Evolutionary conservation across 208 protist genomes (phyloP), one percentile per base, ranked within the genome.

Genomic region (Wallacemonas collosoma): DNA sequence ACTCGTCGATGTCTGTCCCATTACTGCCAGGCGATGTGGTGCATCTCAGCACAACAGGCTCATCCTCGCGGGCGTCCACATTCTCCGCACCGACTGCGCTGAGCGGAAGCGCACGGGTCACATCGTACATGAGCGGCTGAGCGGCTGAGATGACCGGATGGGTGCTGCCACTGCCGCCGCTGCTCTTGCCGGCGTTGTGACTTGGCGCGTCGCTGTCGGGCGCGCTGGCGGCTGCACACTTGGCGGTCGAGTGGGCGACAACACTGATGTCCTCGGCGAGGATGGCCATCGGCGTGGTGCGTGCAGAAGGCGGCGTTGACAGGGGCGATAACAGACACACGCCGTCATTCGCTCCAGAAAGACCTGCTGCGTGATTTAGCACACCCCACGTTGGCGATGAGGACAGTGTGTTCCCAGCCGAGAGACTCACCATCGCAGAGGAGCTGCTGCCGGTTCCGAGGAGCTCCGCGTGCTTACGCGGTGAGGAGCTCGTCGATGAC

Each of bases 371-470:
- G n/a, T 15, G 7, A n/a, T 65, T 45, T 5, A 65, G 43, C 43
- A 65, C 36, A 3, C 5, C 43, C 9, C 40, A 65, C 60, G 17
- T 65, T 14, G 60, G 60, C 60, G 60, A 65, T n/a, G 60, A 65
- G 41, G 60, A 65, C 15, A 50, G 60, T 11, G 60, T 65, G 43
- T 50, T 15, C 4, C 36, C 57, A 7, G 41, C 60, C 3, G 60
- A 65, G 36, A 65, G 60, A n/a, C 60, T 65, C 8, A 48, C 60
- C 45, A 65, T 44, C 4, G 60, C 60, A 8, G 38, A 44, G 43
- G 3, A 51, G 60, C 1, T 51, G 60, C 60, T 65, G 60, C 60
- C 60, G n/a, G 41, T 65, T 38, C 43, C 41, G 43, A 65, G 60
- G 43, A 50, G 41, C 12, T 65, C 60, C 5, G 50, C 9, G 12